Base-by-base conservation (phyloP, 164 flowering plant species). In the Cinnamomum chago region DNA sequence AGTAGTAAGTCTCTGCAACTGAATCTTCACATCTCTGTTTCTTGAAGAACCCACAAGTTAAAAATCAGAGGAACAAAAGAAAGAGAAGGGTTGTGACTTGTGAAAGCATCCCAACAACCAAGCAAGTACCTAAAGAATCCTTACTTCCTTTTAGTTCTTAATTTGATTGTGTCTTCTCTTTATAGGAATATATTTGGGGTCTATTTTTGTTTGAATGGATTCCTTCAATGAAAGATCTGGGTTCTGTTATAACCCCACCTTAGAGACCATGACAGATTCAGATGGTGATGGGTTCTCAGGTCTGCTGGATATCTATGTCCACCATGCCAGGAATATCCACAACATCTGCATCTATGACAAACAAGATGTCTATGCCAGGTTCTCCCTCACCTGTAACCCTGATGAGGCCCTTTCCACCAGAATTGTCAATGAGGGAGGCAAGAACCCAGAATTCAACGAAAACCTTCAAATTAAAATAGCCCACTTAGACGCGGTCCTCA, bases 341-440 rank as follows among this genome's bases (percentile, higher is more conserved):
- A 95, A 93, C 84, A 93, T 95, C 23, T 95, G 99, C 68, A 93
- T 95, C 72, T 95, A 95, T 67, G 87, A 95, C 2, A 90, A 93
- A 58, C 99, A 95, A 78, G 99, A 95, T 80, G 99, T 95, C 2
- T 95, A 95, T 82, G 98, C 98, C 22, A 95, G 92, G 74, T 89
- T 95, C 81, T 92, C 92, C 2, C 93, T 95, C 6, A 93, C 99
- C 3, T 86, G 82, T 52, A 86, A 85, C 72, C 97, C 98, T 0
- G 97, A 95, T 58, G 88, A 90, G 65, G 80, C 86, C 0, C 67
- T 87, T 13, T 85, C 94, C 1, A 95, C 94, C 14, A 79, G 85
- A 72, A 81, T 88, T 75, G 69, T 90, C 68, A 76, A 85, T 66
- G 88, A 95, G 20, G 99, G 98, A 7, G 99, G 99, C 2, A 89